Percentiles rank a stretch among this genome's conserved stretches.
Conservation (phyloP, 768 basidiomycete species). For the Tylopilus balloui region DNA sequence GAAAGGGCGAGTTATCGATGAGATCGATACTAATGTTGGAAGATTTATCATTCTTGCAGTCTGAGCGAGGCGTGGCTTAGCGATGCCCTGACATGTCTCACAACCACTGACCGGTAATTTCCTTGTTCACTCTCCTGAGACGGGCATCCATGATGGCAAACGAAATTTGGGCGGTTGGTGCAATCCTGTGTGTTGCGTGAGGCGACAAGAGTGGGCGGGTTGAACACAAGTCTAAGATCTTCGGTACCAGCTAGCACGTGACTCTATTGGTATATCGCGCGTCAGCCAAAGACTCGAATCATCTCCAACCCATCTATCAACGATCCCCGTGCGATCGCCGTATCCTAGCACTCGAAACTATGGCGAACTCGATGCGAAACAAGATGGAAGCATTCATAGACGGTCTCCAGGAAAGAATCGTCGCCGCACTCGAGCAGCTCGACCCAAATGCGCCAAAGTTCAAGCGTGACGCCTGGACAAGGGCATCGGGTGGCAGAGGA, state of each 20-base stretch:
- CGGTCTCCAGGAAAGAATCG: conserved; percentile 74
- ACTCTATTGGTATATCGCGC: conserved; percentile 13
- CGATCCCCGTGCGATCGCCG: background rate
- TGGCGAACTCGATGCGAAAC: conserved; percentile 55
- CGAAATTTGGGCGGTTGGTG: background rate
- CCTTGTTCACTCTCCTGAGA: conserved; percentile 87
- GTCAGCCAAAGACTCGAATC: background rate
- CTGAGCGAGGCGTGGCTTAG: conserved; percentile 37
- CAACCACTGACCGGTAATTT: conserved; percentile 66
- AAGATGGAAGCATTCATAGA: conserved; percentile 75
- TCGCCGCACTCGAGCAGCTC: conserved; percentile 68
- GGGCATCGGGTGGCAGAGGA: conserved; percentile 64
- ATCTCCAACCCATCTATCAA: background rate
- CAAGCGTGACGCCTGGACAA: conserved; percentile 78
- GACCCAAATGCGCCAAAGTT: conserved; percentile 70
- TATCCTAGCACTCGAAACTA: background rate
- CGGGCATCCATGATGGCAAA: conserved; percentile 72
- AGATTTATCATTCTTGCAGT: conserved; percentile 93
- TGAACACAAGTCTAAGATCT: background rate
- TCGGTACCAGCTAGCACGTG: conserved; percentile 16
- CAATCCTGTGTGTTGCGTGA: background rate
- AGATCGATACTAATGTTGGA: conserved; percentile 84
- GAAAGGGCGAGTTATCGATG: conserved; percentile 85
- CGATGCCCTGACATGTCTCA: background rate
- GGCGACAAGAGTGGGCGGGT: background rate